Conservation (phyloP, 1,139 yeast species). For the Magnusiomyces sp. region DNA sequence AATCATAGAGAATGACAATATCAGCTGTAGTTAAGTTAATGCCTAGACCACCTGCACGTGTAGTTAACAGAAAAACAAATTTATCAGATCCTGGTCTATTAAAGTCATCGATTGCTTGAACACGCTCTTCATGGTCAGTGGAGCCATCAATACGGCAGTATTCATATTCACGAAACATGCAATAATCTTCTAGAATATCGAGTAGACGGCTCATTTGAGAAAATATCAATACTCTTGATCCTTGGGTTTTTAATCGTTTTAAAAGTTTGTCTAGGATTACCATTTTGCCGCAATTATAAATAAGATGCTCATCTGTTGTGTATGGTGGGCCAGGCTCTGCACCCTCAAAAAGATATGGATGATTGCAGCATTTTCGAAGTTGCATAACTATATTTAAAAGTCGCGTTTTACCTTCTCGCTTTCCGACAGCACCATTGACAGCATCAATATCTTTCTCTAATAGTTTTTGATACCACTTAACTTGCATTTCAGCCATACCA, state of each 20-base stretch:
- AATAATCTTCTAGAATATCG: conserved; percentile 90
- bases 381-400: conserved; percentile 93
- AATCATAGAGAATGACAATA: conserved; percentile 79
- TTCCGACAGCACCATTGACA: conserved; percentile 74
- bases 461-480: conserved; percentile 79
- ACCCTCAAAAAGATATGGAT: conserved; percentile 93
- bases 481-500: conserved; percentile 93
- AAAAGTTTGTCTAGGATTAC: conserved; percentile 76
- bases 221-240: conserved; percentile 84
- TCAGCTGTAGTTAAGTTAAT: conserved; percentile 92
- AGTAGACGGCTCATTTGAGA: conserved; percentile 91
- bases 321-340: conserved; percentile 99
- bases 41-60: conserved; percentile 98
- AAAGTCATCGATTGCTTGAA: conserved; percentile 84
- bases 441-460: conserved; percentile 94
- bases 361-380: conserved; percentile 91
- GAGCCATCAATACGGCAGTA: conserved; percentile 95
- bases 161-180: conserved; percentile 70
- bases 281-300: conserved; percentile 85
- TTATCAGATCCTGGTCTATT: conserved; percentile 76
- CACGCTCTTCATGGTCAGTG: conserved; percentile 89
- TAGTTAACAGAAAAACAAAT: conserved; percentile 78
- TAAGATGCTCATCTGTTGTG: conserved; percentile 91
- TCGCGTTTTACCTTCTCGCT: conserved; percentile 85
- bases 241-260: conserved; percentile 61